A percentile compares a stretch with the other conserved stretches of the same genome.
These are phyloP conservation scores for Talaromyces thailandensis DNA, from an alignment of 495 filamentous ascomycete species.

Conservation along the genomic window DNA sequence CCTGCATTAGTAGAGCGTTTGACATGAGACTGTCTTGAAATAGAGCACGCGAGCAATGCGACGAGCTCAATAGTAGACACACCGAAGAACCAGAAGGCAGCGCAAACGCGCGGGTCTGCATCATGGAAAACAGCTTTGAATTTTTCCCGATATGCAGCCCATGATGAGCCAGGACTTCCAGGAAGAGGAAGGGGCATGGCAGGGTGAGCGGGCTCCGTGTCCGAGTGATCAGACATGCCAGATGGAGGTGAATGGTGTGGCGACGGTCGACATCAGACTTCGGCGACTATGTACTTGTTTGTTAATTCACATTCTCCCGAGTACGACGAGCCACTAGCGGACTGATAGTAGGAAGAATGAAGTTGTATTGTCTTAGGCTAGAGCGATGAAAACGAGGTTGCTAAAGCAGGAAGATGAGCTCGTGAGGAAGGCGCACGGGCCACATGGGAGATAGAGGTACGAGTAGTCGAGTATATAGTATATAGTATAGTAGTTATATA, in stretches of 20 bases:
- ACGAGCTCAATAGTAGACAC: constrained; percentile 11
- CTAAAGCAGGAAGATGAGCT: background rate
- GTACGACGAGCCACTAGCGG: background rate
- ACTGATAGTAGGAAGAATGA: background rate
- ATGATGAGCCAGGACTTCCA: constrained; percentile 64
- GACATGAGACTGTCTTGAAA: background rate
- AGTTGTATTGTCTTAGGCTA: background rate
- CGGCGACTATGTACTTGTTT: background rate
- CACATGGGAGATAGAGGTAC: background rate
- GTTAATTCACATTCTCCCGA: background rate
- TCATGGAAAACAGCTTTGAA: constrained; percentile 54
- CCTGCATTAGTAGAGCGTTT: background rate
- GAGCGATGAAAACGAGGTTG: background rate
- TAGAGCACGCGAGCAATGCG: background rate
- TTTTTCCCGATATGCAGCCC: constrained; percentile 58
- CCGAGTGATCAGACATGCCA: constrained; percentile 1
- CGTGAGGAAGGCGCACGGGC: background rate
- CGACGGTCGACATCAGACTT: no score
- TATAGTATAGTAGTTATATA: no score
- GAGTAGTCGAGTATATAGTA: no score
- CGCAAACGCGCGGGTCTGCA: constrained; percentile 61
- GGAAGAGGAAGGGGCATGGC: constrained; percentile 54
- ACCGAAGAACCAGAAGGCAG: constrained; percentile 94
- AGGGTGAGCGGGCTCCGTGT: constrained; percentile 10
- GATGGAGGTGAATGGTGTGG: no score